Conservation (phyloP, 2,329 filamentous ascomycete genomes). For the Colletotrichum navitas region DNA sequence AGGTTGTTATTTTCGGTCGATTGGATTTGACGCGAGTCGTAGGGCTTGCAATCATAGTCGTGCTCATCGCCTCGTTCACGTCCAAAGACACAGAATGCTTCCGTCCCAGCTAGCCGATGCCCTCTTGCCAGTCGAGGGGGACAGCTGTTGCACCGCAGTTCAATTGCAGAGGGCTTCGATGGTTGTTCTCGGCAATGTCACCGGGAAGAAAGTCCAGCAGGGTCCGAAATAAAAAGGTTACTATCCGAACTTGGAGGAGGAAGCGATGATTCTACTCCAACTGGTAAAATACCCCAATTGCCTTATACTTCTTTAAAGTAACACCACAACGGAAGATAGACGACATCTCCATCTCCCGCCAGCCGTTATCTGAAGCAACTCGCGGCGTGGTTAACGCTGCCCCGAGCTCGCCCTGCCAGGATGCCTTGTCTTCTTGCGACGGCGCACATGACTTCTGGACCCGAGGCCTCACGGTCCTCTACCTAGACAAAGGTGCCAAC, state of each 20-base stretch:
- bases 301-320: background rate
- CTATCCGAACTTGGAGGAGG: background rate
- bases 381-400: background rate
- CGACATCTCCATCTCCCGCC: background rate
- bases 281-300: background rate
- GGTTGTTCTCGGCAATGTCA: too few relatives aligned
- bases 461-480: background rate
- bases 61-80: background rate
- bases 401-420: constrained; percentile 3
- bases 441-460: constrained; percentile 10
- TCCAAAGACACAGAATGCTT: background rate
- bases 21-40: background rate
- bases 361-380: background rate
- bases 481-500: constrained; percentile 6
- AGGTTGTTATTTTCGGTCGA: background rate
- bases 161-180: too few relatives aligned
- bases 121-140: too few relatives aligned
- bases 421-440: constrained; percentile 18
- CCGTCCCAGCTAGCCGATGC: too few relatives aligned
- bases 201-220: too few relatives aligned
- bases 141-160: too few relatives aligned
- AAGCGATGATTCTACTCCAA: background rate
- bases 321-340: background rate
- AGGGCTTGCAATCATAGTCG: background rate
- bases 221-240: background rate